Percentiles rank a stretch among this genome's conserved stretches.
Conservation (phyloP, 768 basidiomycete species). For the Pisolithus sp. region DNA sequence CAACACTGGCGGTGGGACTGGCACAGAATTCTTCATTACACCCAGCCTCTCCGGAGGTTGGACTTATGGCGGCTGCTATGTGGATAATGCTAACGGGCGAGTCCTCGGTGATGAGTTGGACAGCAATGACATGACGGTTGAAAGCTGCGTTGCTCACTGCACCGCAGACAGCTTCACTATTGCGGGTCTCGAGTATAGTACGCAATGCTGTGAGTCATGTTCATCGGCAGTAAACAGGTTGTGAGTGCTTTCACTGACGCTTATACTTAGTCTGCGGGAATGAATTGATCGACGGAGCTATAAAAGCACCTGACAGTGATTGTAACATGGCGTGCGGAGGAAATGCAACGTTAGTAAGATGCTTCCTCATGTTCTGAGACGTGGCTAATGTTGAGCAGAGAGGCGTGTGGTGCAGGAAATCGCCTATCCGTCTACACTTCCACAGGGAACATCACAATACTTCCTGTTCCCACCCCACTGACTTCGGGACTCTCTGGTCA, state of each 20-base stretch:
- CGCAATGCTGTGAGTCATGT: slow-evolving; percentile 40
- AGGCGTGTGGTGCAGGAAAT: slow-evolving; percentile 70
- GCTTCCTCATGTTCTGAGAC: not conserved
- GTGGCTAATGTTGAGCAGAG: slow-evolving; percentile 31
- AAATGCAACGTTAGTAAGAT: slow-evolving; percentile 45
- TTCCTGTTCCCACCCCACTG: slow-evolving; percentile 54
- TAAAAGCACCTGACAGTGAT: slow-evolving; percentile 36
- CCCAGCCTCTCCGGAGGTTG: slow-evolving; percentile 49
- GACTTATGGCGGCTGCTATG: slow-evolving; percentile 60
- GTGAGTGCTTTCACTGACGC: not conserved
- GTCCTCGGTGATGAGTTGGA: slow-evolving; percentile 43
- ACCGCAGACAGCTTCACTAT: slow-evolving; percentile 48
- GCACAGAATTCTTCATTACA: slow-evolving; percentile 39
- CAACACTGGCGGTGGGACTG: slow-evolving; percentile 11
- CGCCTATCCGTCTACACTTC: slow-evolving; percentile 65
- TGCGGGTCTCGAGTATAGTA: slow-evolving; percentile 63
- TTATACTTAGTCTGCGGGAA: slow-evolving; percentile 64
- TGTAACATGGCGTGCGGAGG: slow-evolving; percentile 78
- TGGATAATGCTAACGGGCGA: slow-evolving; percentile 67
- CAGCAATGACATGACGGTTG: slow-evolving; percentile 43
- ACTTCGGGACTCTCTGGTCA: slow-evolving; percentile 54
- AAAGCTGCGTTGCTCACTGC: slow-evolving; percentile 60
- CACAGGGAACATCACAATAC: slow-evolving; percentile 40
- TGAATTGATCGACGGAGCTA: slow-evolving; percentile 55
- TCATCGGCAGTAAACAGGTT: not conserved